These are phyloP conservation scores for Aspergillus neotritici DNA, from an alignment of 2,329 filamentous ascomycete species.

Conservation along the genomic window DNA sequence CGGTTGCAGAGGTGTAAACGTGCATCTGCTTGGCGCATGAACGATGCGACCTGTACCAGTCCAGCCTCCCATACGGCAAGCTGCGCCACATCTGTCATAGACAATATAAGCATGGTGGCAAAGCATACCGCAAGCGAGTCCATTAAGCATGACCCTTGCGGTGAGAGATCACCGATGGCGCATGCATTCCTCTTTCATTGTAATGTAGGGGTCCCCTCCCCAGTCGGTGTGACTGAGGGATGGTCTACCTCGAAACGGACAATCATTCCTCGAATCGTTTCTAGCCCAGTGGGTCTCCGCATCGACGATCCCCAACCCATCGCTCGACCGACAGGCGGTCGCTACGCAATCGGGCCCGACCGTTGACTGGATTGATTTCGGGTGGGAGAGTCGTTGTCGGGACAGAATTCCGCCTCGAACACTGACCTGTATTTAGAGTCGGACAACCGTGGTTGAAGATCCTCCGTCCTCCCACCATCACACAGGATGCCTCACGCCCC, in stretches of 20 bases:
- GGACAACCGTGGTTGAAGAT: background rate
- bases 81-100: too few species aligned
- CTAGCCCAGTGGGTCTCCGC: conserved; percentile 2
- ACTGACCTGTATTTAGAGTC: background rate
- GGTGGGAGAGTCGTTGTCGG: background rate
- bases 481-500: conserved; percentile 7
- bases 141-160: too few species aligned
- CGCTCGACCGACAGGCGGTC: background rate
- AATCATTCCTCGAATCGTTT: conserved; percentile 15
- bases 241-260: background rate
- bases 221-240: too few species aligned
- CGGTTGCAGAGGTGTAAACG: too few species aligned
- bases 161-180: too few species aligned
- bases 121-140: too few species aligned
- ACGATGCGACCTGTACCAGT: too few species aligned
- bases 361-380: conserved; percentile 6
- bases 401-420: background rate
- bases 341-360: conserved; percentile 8
- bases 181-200: too few species aligned
- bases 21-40: too few species aligned
- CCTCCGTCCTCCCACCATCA: background rate
- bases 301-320: conserved; percentile 5
- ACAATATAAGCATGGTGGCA: too few species aligned
- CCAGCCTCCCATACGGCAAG: too few species aligned
- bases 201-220: too few species aligned